Conservation (phyloP, 768 basidiomycete species). For the Butyriboletus loyo region DNA sequence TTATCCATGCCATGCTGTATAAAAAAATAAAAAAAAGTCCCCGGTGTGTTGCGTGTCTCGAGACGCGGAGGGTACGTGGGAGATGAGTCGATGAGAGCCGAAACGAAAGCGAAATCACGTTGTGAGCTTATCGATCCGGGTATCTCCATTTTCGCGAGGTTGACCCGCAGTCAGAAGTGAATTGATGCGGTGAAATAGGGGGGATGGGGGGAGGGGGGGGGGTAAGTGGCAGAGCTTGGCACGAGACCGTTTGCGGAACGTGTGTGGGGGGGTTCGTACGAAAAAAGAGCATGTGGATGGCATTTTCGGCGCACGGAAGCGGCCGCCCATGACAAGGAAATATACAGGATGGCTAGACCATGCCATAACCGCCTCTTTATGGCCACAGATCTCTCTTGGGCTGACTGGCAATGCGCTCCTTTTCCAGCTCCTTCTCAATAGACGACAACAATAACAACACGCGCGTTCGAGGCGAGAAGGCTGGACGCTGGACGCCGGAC, state of each 20-base stretch:
- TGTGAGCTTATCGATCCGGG: constrained; percentile 21
- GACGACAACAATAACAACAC: neutral
- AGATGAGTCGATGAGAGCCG: constrained; percentile 1
- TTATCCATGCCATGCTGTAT: neutral
- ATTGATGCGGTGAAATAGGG: constrained; percentile 15
- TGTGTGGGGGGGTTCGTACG: constrained; percentile 1
- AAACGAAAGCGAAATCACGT: constrained; percentile 3
- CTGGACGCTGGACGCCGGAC: neutral
- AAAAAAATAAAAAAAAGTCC: neutral
- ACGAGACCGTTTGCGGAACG: constrained; percentile 2
- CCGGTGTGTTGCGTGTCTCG: neutral
- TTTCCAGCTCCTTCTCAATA: neutral
- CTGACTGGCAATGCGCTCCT: neutral
- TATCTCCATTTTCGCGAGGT: constrained; percentile 20
- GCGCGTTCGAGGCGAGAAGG: neutral
- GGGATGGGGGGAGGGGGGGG: too few relatives aligned
- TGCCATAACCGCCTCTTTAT: neutral
- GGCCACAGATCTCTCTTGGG: constrained; percentile 2
- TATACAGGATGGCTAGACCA: constrained; percentile 17
- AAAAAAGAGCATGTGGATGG: constrained; percentile 2
- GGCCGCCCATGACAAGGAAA: constrained; percentile 8
- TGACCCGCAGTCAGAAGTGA: constrained; percentile 4
- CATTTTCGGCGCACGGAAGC: constrained; percentile 13
- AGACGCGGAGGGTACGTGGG: neutral
- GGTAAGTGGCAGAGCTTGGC: constrained; percentile 2